Evolutionary conservation across 1,284 basidiomycete genomes (phyloP).

Genomic region (Apiotrichum sp.): DNA sequence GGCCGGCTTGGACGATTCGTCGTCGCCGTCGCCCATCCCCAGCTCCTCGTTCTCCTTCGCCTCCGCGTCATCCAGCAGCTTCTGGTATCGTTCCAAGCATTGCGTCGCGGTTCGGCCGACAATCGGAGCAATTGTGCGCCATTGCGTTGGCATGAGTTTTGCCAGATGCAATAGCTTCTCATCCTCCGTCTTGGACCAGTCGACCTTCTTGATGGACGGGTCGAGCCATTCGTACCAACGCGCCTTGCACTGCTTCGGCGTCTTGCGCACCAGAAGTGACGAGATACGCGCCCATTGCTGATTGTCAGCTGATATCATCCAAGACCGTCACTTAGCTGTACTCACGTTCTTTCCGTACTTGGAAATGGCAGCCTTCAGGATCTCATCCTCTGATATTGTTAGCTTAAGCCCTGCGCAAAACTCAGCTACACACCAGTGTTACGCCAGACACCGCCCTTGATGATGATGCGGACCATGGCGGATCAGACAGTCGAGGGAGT

Average conservation of each 20-base stretch:
- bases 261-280: conserved; percentile 94
- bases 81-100: conserved; percentile 97
- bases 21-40: conserved; percentile 75
- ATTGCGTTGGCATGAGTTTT: conserved; percentile 99
- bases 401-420: neutral
- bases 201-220: conserved; percentile 99
- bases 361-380: conserved; percentile 92
- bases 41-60: conserved; percentile 88
- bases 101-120: conserved; percentile 98
- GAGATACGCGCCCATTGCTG: conserved; percentile 87
- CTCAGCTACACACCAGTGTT: conserved; percentile 25
- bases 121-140: conserved; percentile 98
- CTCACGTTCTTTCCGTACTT: conserved; percentile 92
- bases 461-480: conserved; percentile 69
- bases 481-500: neutral
- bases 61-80: conserved; percentile 93
- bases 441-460: conserved; percentile 72
- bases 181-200: conserved; percentile 99
- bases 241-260: conserved; percentile 99
- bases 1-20: conserved; percentile 69
- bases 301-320: neutral
- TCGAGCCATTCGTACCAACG: conserved; percentile 99
- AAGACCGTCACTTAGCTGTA: conserved; percentile 6
- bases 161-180: conserved; percentile 97
- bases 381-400: conserved; percentile 67